phyloP scores from a whole-genome alignment of 495 filamentous ascomycete genomes.

The Oleoguttula mirabilis region DNA sequence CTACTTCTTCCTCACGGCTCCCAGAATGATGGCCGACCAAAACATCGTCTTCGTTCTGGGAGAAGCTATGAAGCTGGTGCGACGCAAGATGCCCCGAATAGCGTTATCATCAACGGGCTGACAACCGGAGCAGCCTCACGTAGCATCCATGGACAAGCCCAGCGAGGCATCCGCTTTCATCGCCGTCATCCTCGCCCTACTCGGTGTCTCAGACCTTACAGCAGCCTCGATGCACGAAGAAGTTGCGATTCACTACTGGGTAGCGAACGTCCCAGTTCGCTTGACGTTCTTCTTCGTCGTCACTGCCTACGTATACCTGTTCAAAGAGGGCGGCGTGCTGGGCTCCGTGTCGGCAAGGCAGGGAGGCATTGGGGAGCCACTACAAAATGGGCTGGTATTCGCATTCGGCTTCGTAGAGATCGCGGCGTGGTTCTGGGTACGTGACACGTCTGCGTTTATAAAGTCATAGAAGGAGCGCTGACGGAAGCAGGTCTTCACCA shows the following conservation, averaged over 20 bases:
- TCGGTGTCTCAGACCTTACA: slow-evolving; percentile 61
- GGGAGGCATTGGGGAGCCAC: slow-evolving; percentile 36
- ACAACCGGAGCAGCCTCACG: slow-evolving; percentile 20
- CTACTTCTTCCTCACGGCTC: slow-evolving; percentile 68
- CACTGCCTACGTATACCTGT: slow-evolving; percentile 57
- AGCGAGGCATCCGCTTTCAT: slow-evolving; percentile 59
- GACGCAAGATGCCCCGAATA: slow-evolving; percentile 11
- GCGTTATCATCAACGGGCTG: slow-evolving; percentile 27
- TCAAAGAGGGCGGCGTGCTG: slow-evolving; percentile 33
- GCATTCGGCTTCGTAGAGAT: slow-evolving; percentile 77
- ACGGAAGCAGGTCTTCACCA: slow-evolving; percentile 16
- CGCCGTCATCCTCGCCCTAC: slow-evolving; percentile 51
- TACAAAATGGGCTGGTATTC: slow-evolving; percentile 73
- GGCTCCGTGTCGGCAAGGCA: slow-evolving; percentile 27
- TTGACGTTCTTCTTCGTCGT: slow-evolving; percentile 53
- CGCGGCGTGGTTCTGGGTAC: slow-evolving; percentile 77
- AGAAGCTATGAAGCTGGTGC: slow-evolving; percentile 66
- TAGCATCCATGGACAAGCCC: slow-evolving; percentile 48
- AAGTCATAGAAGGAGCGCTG: neutral
- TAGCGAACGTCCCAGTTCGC: slow-evolving; percentile 47
- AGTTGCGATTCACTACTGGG: slow-evolving; percentile 53
- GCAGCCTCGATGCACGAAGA: slow-evolving; percentile 62
- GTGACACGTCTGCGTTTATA: slow-evolving; percentile 15
- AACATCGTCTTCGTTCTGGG: slow-evolving; percentile 73
- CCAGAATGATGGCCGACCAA: slow-evolving; percentile 58